phyloP scores from a whole-genome alignment of 2,329 filamentous ascomycete species.

The Hymenotorrendiella dingleyae region DNA sequence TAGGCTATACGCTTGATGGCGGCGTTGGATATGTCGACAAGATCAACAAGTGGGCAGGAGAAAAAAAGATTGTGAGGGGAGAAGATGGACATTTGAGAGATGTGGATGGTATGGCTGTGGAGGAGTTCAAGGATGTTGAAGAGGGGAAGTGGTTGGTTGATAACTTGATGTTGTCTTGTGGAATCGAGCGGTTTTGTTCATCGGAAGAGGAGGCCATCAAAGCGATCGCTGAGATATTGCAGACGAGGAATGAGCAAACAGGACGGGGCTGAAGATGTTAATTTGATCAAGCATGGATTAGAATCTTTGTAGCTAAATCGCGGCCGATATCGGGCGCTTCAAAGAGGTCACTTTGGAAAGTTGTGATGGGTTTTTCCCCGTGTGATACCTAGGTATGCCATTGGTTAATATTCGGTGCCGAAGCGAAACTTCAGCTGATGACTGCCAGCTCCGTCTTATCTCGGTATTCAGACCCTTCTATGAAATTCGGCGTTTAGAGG shows the following conservation, averaged over 20 bases:
- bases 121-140: constrained; percentile 40
- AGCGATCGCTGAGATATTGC: constrained; percentile 12
- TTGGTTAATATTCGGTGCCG: too few species aligned
- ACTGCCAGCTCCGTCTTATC: too few species aligned
- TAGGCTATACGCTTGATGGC: constrained; percentile 17
- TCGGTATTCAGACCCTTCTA: too few species aligned
- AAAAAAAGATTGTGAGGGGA: constrained; percentile 9
- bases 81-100: constrained; percentile 21
- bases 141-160: constrained; percentile 34
- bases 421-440: too few species aligned
- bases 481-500: too few species aligned
- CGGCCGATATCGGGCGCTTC: too few species aligned
- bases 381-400: too few species aligned
- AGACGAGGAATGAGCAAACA: neutral
- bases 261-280: neutral
- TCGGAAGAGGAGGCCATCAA: constrained; percentile 19
- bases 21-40: constrained; percentile 17
- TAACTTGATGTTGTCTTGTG: constrained; percentile 24
- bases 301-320: too few species aligned
- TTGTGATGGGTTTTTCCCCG: too few species aligned
- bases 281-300: too few species aligned
- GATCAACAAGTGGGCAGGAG: constrained; percentile 4
- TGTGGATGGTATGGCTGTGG: constrained; percentile 30
- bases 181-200: constrained; percentile 15
- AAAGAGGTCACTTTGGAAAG: too few species aligned